Evolutionary conservation across 352 stramenopile species (phyloP).

Genomic region (Globisporangium rhizosaccharum): DNA sequence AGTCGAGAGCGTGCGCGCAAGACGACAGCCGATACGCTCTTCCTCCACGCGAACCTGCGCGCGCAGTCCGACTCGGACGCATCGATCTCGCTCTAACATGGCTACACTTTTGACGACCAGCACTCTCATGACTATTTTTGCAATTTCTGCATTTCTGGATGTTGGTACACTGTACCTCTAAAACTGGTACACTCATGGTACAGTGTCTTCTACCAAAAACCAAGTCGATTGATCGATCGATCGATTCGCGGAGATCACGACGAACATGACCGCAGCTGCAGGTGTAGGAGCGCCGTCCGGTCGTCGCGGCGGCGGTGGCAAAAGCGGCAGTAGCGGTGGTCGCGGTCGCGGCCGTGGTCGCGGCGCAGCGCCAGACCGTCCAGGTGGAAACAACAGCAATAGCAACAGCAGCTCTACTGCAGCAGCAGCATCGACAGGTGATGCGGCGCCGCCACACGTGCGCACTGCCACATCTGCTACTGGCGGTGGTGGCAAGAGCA

Average conservation of each 20-base stretch:
- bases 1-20: neutral
- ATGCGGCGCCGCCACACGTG: neutral
- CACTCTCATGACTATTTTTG: too few species aligned
- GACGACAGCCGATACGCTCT: constrained; percentile 16
- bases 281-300: neutral
- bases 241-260: neutral
- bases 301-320: constrained; percentile 2
- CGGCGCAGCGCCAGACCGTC: constrained; percentile 1
- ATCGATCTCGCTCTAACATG: constrained; percentile 10
- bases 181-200: neutral
- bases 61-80: constrained; percentile 4
- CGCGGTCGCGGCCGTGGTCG: constrained; percentile 7
- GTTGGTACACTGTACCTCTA: neutral
- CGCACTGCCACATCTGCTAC: neutral
- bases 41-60: constrained; percentile 15
- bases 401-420: neutral
- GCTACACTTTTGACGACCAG: too few species aligned
- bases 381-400: neutral
- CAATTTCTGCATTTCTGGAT: too few species aligned
- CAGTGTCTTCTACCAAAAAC: too few species aligned
- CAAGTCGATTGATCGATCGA: neutral
- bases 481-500: neutral
- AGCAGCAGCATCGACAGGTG: neutral
- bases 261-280: neutral
- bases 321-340: neutral